Evolutionary conservation across 495 filamentous ascomycete species (phyloP), one percentile per base, ranked within the genome.

Genomic region (Xylona heveae): DNA sequence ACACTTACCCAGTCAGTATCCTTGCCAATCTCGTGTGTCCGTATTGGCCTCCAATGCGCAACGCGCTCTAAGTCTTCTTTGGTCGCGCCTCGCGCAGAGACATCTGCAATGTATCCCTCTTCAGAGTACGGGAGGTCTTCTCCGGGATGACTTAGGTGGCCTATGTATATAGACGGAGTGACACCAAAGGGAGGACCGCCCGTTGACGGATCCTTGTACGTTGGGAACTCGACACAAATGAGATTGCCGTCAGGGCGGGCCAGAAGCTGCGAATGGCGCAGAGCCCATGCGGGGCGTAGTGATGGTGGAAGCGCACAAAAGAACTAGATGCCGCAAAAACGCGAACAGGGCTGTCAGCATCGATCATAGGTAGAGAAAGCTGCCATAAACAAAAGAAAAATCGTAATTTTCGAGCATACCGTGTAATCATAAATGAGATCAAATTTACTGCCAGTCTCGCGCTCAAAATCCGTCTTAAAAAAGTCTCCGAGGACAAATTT

Each of bases 351-450:
- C 8, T 28, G n/a, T 28, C 14, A 5, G 35, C 18, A 31, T 16
- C 7, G 30, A 24, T 19, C 17, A 19, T 14, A 16, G 13, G 9
- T 13, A 6, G 34, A 7, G 24, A 30, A 7, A 25, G 21, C 10
- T 5, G 14, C 12, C 7, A 17, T 18, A 12, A 19, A 12, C 18
- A n/a, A 28, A 17, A 25, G 21, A 21, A 15, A 9, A 24, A 46
- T 68, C 41, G 58, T n/a, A n/a, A n/a, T n/a, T n/a, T n/a, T n/a
- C n/a, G n/a, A n/a, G n/a, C n/a, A n/a, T n/a, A 81, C 78, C 18
- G 77, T 82, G 46, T 84, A 83, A 49, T 88, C 80, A 55, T 81
- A 88, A 24, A 85, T 68, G 17, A 88, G 44, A 54, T 90, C 78
- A 53, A 82, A 83, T 20, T 41, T 46, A 8, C 49, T 57, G 36